Evolutionary conservation across 2,329 filamentous ascomycete genomes (phyloP).

Genomic region (Arthrobotrys sinensis): DNA sequence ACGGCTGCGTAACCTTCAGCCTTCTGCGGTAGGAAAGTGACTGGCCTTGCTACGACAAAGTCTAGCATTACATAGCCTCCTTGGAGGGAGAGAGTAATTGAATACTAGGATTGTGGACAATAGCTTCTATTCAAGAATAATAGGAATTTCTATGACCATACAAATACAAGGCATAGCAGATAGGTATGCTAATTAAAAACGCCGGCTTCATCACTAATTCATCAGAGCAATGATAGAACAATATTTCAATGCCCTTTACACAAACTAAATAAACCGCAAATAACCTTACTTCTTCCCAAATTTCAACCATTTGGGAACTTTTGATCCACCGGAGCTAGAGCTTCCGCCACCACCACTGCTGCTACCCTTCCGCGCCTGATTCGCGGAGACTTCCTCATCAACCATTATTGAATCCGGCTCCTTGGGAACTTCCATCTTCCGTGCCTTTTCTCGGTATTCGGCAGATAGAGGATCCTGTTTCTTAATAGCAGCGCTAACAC

Average conservation of each 20-base stretch:
- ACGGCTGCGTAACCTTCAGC: slow-evolving; percentile 26
- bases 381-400: slow-evolving; percentile 44
- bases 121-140: not conserved
- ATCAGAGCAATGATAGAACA: not conserved
- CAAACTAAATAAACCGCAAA: not conserved
- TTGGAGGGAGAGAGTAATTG: not conserved
- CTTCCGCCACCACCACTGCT: slow-evolving; percentile 37
- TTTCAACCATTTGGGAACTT: slow-evolving; percentile 60
- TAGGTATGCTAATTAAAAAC: no score
- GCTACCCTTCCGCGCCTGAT: slow-evolving; percentile 42
- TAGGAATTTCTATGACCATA: not conserved
- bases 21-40: not conserved
- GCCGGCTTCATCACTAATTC: not conserved
- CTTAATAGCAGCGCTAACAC: slow-evolving; percentile 37
- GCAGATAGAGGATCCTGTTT: slow-evolving; percentile 54
- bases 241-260: no score
- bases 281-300: slow-evolving; percentile 55
- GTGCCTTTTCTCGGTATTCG: slow-evolving; percentile 57
- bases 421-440: slow-evolving; percentile 52
- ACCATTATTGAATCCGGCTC: slow-evolving; percentile 49
- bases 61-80: not conserved
- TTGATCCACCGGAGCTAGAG: slow-evolving; percentile 14
- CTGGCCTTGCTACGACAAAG: slow-evolving; percentile 4
- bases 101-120: not conserved
- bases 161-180: not conserved